phyloP scores from a whole-genome alignment of 352 stramenopile species.

The Phytophthora pini region DNA sequence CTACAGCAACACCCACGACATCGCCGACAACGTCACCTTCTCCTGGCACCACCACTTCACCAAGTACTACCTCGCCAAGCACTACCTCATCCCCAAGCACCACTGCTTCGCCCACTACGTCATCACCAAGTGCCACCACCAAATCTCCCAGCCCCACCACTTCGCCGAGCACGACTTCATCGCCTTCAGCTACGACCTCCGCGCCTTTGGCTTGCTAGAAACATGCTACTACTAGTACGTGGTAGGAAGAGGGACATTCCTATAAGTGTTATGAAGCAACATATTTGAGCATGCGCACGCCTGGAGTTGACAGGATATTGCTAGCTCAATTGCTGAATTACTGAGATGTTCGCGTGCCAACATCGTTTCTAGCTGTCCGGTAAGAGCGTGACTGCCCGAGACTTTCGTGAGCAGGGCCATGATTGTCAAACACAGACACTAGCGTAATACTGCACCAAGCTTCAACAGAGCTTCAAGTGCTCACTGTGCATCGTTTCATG shows the following conservation, averaged over 20 bases:
- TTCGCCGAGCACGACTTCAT: conserved; percentile 1
- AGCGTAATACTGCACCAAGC: conserved; percentile 17
- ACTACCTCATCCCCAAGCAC: conserved; percentile 1
- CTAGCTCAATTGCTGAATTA: background rate
- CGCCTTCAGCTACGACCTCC: conserved; percentile 10
- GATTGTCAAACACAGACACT: conserved; percentile 23
- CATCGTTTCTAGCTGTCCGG: no score
- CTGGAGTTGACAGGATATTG: no score
- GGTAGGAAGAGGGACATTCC: background rate
- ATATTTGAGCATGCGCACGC: no score
- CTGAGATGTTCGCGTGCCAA: no score
- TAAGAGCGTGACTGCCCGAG: no score
- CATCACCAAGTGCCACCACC: conserved; percentile 5
- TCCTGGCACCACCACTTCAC: conserved; percentile 1
- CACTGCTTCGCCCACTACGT: background rate
- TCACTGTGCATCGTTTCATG: conserved; percentile 7
- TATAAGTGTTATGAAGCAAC: no score
- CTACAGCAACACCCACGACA: conserved; percentile 2
- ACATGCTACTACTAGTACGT: background rate
- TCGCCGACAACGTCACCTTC: background rate
- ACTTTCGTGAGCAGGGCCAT: conserved; percentile 1
- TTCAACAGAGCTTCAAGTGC: conserved; percentile 10
- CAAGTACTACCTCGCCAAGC: conserved; percentile 5
- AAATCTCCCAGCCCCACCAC: background rate
- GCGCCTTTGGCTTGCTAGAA: conserved; percentile 22